phyloP scores from a whole-genome alignment of 2,329 filamentous ascomycete species.

The Tolypocladium ophioglossoides region DNA sequence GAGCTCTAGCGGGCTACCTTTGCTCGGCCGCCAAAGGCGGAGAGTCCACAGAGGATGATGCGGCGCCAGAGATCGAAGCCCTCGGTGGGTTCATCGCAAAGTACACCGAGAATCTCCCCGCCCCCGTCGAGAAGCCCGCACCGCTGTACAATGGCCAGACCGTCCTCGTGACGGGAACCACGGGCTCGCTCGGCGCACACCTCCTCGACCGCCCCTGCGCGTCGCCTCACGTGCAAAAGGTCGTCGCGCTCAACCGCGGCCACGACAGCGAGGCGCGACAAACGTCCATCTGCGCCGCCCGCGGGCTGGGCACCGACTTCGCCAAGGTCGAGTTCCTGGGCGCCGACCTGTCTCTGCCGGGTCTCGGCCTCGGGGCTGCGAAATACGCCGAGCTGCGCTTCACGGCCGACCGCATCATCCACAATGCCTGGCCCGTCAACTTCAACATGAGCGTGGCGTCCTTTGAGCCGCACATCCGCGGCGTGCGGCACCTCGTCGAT shows the following conservation, averaged over 20 bases:
- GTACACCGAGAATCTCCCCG: conserved; percentile 17
- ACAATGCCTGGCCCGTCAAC: conserved; percentile 42
- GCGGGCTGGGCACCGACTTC: conserved; percentile 26
- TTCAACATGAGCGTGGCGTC: conserved; percentile 37
- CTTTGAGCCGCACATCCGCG: conserved; percentile 39
- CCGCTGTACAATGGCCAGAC: conserved; percentile 31
- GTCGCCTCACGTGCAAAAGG: conserved; percentile 9
- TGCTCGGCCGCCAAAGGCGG: conserved; percentile 2
- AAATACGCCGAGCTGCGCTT: conserved; percentile 24
- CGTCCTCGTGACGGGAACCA: conserved; percentile 76
- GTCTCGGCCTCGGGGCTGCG: conserved; percentile 34
- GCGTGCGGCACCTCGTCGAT: conserved; percentile 38
- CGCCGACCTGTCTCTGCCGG: conserved; percentile 32
- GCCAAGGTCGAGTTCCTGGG: conserved; percentile 35
- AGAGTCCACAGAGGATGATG: not conserved
- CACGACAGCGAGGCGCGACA: conserved; percentile 30
- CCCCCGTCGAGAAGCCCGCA: conserved; percentile 10
- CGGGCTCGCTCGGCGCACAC: conserved; percentile 78
- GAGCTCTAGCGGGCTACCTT: conserved; percentile 11
- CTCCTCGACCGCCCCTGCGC: conserved; percentile 33
- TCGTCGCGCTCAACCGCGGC: conserved; percentile 17
- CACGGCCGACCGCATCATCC: conserved; percentile 35
- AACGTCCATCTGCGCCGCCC: conserved; percentile 18
- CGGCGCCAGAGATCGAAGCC: not conserved
- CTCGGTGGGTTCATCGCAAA: conserved; percentile 12